A percentile compares a stretch with the other conserved stretches of the same genome.
These are phyloP conservation scores for Jamesozyma piceae DNA, from an alignment of 805 yeast genomes.

Conservation along the genomic window DNA sequence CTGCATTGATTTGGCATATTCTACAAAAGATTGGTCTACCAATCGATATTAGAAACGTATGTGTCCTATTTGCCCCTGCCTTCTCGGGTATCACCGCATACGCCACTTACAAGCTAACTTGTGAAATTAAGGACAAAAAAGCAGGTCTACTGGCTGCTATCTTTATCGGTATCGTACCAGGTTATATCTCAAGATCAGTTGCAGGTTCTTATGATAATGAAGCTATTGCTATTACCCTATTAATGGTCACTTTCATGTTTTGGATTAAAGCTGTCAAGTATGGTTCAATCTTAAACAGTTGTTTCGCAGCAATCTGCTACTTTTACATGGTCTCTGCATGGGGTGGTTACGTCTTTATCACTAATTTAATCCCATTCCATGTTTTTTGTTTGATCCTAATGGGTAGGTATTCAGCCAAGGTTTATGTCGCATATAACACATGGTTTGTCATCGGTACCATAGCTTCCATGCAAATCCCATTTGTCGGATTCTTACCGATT, in stretches of 20 bases:
- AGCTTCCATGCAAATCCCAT: constrained; percentile 98
- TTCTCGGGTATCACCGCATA: constrained; percentile 88
- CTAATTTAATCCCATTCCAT: constrained; percentile 93
- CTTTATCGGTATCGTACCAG: constrained; percentile 96
- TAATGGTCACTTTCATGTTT: constrained; percentile 89
- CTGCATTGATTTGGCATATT: constrained; percentile 78
- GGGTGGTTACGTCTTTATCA: constrained; percentile 99
- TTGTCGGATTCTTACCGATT: constrained; percentile 94
- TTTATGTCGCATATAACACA: constrained; percentile 86
- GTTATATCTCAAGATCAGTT: constrained; percentile 94
- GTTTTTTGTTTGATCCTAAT: constrained; percentile 80
- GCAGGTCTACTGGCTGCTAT: constrained; percentile 90
- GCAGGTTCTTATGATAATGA: constrained; percentile 99
- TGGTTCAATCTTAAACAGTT: constrained; percentile 80
- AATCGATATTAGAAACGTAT: constrained; percentile 86
- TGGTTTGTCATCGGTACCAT: constrained; percentile 98
- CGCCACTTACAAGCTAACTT: constrained; percentile 78
- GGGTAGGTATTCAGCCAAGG: constrained; percentile 82
- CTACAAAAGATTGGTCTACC: constrained; percentile 64
- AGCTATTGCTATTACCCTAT: constrained; percentile 92
- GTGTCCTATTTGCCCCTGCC: constrained; percentile 94
- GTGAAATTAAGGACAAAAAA: constrained; percentile 79
- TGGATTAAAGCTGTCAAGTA: constrained; percentile 92
- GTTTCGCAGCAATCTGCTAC: constrained; percentile 77
- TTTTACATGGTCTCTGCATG: constrained; percentile 99